Conservation (phyloP, 2,329 filamentous ascomycete genomes). For the Ophiostoma ips region DNA sequence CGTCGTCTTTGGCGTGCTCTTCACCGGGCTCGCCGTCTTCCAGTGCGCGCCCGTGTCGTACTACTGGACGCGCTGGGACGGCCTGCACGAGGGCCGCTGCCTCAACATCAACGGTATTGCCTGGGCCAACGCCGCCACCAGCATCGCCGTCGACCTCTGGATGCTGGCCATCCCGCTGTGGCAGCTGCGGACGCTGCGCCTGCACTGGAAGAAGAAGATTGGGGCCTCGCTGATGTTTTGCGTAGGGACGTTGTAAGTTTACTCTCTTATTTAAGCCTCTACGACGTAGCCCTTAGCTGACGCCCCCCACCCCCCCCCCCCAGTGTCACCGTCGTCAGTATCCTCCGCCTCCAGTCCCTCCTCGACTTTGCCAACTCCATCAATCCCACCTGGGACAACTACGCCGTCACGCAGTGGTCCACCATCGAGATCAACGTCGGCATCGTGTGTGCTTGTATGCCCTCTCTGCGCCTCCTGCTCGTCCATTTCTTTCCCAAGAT, state of each 20-base stretch:
- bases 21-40: constrained; percentile 30
- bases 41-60: constrained; percentile 37
- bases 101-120: constrained; percentile 33
- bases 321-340: constrained; percentile 21
- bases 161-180: constrained; percentile 38
- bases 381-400: constrained; percentile 22
- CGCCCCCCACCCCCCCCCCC: not conserved
- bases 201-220: constrained; percentile 34
- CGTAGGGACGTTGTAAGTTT: constrained; percentile 25
- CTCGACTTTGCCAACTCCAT: constrained; percentile 18
- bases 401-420: constrained; percentile 20
- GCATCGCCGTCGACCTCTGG: constrained; percentile 37
- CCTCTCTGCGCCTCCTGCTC: constrained; percentile 18
- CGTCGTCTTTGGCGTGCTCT: constrained; percentile 26
- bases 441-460: constrained; percentile 23
- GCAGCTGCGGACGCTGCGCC: constrained; percentile 25
- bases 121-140: constrained; percentile 38
- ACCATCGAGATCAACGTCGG: constrained; percentile 23
- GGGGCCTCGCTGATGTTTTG: constrained; percentile 32
- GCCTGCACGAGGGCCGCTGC: constrained; percentile 32
- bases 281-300: not conserved
- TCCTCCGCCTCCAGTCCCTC: constrained; percentile 18
- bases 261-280: not conserved
- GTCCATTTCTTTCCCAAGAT: constrained; percentile 18
- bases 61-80: constrained; percentile 41